Percentiles rank a stretch among this genome's conserved stretches.
Evolutionary conservation across 306 rosid species (phyloP).

Genomic region (Medicago arabica): DNA sequence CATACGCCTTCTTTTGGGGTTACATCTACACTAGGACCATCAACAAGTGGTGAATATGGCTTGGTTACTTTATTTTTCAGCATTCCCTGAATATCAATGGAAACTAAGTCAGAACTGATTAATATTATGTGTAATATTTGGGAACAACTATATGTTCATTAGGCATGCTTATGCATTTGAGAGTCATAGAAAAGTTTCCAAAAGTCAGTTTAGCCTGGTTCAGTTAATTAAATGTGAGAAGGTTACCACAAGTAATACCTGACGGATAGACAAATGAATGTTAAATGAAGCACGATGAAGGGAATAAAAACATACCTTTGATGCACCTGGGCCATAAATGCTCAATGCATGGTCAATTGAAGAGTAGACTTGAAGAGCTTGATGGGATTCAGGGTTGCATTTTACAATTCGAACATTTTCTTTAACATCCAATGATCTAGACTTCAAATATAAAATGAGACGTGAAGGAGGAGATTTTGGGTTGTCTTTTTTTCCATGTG

Average conservation of each 20-base stretch:
- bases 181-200: slow-evolving; percentile 5
- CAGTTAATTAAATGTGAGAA: background rate
- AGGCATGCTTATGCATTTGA: slow-evolving; percentile 17
- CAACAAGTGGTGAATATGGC: slow-evolving; percentile 85
- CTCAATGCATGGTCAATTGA: slow-evolving; percentile 78
- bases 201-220: slow-evolving; percentile 8
- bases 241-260: slow-evolving; percentile 1
- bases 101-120: slow-evolving; percentile 28
- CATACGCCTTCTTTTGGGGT: slow-evolving; percentile 61
- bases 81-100: slow-evolving; percentile 58
- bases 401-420: slow-evolving; percentile 69
- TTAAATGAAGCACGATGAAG: slow-evolving; percentile 10
- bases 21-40: slow-evolving; percentile 53
- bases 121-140: background rate
- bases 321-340: slow-evolving; percentile 68
- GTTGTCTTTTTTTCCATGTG: slow-evolving; percentile 81
- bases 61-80: slow-evolving; percentile 58
- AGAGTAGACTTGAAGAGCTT: slow-evolving; percentile 76
- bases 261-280: background rate
- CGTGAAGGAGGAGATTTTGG: slow-evolving; percentile 70
- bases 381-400: slow-evolving; percentile 67
- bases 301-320: slow-evolving; percentile 64
- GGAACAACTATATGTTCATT: slow-evolving; percentile 13
- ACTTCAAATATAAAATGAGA: slow-evolving; percentile 68
- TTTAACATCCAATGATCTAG: slow-evolving; percentile 67